A percentile compares a stretch with the other conserved stretches of the same genome.
Evolutionary conservation across 106 monocot genomes (phyloP).

Genomic region (Allium fistulosum): DNA sequence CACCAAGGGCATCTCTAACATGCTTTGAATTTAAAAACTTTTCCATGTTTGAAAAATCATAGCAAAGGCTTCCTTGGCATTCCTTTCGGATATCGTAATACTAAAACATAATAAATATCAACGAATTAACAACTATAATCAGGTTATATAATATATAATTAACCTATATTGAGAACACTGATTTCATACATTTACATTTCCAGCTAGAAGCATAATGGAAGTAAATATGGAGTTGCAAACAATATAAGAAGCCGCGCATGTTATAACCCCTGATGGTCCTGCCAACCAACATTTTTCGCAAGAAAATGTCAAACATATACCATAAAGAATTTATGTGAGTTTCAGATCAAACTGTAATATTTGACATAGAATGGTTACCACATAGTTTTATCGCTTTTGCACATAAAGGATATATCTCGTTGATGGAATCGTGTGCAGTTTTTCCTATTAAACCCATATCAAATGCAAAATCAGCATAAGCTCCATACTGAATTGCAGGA

Average conservation of each 20-base stretch:
- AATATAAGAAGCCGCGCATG: conserved; percentile 45
- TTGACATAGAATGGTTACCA: conserved; percentile 15
- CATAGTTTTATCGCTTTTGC: conserved; percentile 28
- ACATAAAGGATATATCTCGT: conserved; percentile 32
- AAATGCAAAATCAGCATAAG: conserved; percentile 49
- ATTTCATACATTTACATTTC: conserved; percentile 46
- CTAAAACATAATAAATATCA: conserved; percentile 5
- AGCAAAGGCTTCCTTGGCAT: conserved; percentile 42
- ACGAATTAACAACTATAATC: neutral
- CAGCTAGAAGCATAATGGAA: conserved; percentile 44
- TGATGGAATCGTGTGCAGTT: conserved; percentile 20
- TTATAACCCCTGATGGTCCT: conserved; percentile 39
- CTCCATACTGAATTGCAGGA: conserved; percentile 41
- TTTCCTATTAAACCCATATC: conserved; percentile 38
- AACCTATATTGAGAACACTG: neutral
- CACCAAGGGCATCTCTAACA: conserved; percentile 38
- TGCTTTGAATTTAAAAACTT: conserved; percentile 37
- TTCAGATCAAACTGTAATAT: neutral
- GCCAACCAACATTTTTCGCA: conserved; percentile 8
- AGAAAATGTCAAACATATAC: too few species aligned
- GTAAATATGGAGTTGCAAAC: conserved; percentile 61
- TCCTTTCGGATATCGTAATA: conserved; percentile 53
- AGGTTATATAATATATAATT: too few species aligned
- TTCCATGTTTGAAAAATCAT: conserved; percentile 55
- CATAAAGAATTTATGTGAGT: neutral